These are phyloP conservation scores for Didymosphaeria variabile DNA, from an alignment of 2,329 filamentous ascomycete species.

Conservation along the genomic window DNA sequence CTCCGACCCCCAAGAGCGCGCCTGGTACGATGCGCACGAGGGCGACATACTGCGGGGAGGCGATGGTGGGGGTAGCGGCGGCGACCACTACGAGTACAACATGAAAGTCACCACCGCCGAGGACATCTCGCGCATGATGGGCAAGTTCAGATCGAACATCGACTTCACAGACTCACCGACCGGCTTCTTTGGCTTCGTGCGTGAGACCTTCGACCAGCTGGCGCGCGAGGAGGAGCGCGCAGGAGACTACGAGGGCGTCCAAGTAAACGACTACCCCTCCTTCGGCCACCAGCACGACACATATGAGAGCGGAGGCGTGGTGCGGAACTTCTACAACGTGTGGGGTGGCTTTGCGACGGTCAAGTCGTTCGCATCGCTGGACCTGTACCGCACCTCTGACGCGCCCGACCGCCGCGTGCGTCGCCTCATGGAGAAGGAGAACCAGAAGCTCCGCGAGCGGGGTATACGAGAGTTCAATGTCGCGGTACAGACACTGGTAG, in stretches of 20 bases:
- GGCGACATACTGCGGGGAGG: slow-evolving; percentile 80
- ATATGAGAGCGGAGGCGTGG: slow-evolving; percentile 71
- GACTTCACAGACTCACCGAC: slow-evolving; percentile 81
- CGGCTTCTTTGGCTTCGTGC: slow-evolving; percentile 85
- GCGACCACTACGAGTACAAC: slow-evolving; percentile 70
- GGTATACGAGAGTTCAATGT: slow-evolving; percentile 91
- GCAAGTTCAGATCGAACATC: slow-evolving; percentile 79
- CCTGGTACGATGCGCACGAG: slow-evolving; percentile 97
- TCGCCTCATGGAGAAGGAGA: slow-evolving; percentile 93
- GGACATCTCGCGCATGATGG: slow-evolving; percentile 80
- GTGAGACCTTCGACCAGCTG: slow-evolving; percentile 80
- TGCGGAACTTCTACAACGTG: slow-evolving; percentile 79
- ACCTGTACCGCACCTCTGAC: slow-evolving; percentile 82
- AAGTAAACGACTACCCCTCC: slow-evolving; percentile 74
- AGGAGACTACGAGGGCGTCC: slow-evolving; percentile 71
- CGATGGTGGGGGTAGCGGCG: slow-evolving; percentile 54
- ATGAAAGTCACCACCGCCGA: slow-evolving; percentile 80
- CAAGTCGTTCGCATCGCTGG: slow-evolving; percentile 90
- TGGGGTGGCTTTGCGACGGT: slow-evolving; percentile 86
- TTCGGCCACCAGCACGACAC: slow-evolving; percentile 81
- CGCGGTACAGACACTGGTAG: slow-evolving; percentile 83
- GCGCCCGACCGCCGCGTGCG: slow-evolving; percentile 86
- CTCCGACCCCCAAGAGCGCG: slow-evolving; percentile 91
- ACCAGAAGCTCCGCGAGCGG: slow-evolving; percentile 82
- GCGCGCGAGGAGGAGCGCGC: slow-evolving; percentile 81